Evolutionary conservation across 805 yeast species (phyloP).

Genomic region (Candida cerambycidarum): DNA sequence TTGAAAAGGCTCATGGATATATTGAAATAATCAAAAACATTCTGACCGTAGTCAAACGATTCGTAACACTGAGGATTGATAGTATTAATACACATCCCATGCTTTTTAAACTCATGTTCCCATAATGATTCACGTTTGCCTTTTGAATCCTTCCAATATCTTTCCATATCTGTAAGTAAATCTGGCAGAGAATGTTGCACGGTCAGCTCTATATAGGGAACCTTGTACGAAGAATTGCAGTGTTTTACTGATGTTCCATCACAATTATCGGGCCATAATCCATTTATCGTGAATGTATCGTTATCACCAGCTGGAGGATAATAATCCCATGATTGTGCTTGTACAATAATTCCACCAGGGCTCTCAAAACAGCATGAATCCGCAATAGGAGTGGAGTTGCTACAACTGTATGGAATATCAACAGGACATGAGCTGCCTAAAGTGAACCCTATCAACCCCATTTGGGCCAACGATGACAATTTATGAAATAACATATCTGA

Average conservation of each 20-base stretch:
- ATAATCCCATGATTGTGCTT: conserved; percentile 40
- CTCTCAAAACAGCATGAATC: conserved; percentile 49
- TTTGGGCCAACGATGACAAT: not conserved
- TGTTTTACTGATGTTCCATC: conserved; percentile 39
- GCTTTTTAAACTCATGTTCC: conserved; percentile 46
- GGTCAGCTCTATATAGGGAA: conserved; percentile 22
- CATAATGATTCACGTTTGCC: conserved; percentile 55
- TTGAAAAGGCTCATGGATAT: conserved; percentile 32
- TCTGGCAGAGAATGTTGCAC: conserved; percentile 16
- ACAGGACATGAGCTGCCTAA: conserved; percentile 45
- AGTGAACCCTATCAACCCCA: not conserved
- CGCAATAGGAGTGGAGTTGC: conserved; percentile 36
- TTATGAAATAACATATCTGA: conserved; percentile 1
- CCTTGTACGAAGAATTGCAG: conserved; percentile 32
- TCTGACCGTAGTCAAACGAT: conserved; percentile 19
- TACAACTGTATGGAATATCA: conserved; percentile 60
- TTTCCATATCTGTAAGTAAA: conserved; percentile 28
- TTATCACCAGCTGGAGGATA: conserved; percentile 30
- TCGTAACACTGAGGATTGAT: conserved; percentile 38
- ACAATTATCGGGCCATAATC: conserved; percentile 45
- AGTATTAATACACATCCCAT: conserved; percentile 43
- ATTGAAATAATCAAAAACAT: conserved; percentile 30
- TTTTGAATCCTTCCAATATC: conserved; percentile 38
- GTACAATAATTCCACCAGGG: conserved; percentile 40
- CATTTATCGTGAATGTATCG: conserved; percentile 43